phyloP scores from a whole-genome alignment of 2,329 filamentous ascomycete species.

The Chrysoporthe puriensis region DNA sequence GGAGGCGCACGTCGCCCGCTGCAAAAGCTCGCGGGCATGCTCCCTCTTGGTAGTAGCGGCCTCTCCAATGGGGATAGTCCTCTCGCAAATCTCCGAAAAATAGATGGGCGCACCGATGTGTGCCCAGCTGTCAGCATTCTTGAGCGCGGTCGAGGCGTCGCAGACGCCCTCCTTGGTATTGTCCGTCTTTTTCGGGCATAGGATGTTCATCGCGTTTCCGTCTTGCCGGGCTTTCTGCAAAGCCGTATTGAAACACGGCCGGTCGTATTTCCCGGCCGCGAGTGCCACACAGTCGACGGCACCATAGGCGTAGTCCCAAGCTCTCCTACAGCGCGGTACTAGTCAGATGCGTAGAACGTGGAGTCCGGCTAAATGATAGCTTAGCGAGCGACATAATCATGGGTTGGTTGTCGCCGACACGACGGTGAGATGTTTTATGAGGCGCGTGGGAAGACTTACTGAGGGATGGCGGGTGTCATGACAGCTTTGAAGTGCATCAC shows the following conservation, averaged over 20 bases:
- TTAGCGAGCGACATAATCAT: background rate
- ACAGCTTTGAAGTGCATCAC: constrained; percentile 1
- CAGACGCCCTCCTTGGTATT: background rate
- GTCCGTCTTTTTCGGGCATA: background rate
- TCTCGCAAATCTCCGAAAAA: background rate
- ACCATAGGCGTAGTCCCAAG: background rate
- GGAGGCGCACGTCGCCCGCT: background rate
- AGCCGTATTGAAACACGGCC: background rate
- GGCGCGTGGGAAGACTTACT: background rate
- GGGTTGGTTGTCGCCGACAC: no score
- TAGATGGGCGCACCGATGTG: background rate
- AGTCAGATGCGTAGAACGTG: background rate
- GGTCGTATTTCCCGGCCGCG: background rate
- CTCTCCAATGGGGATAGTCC: background rate
- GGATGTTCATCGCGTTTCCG: background rate
- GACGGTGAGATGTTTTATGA: background rate
- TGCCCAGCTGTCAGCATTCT: background rate
- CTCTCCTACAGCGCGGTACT: background rate
- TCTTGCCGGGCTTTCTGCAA: background rate
- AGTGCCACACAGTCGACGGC: background rate
- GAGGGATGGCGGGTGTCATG: background rate
- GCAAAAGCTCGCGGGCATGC: background rate
- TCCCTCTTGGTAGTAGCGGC: background rate
- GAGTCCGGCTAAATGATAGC: background rate
- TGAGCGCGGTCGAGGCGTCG: background rate